Evolutionary conservation across 768 basidiomycete genomes (phyloP), one percentile per base, ranked within the genome.

Genomic region (Amanita fuliginea): DNA sequence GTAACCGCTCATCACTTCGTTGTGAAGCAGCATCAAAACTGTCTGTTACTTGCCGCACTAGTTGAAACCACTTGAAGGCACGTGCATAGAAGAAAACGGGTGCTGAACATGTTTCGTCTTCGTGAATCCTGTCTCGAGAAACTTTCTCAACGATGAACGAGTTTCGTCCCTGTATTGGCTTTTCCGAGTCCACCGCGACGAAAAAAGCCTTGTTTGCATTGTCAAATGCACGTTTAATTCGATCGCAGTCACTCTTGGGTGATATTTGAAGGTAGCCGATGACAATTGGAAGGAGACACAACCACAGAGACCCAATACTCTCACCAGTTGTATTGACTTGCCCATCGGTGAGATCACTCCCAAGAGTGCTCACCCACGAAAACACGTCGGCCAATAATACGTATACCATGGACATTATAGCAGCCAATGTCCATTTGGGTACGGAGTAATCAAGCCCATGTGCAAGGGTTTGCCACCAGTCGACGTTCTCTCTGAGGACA

Each of bases 321-420:
- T 69, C 62, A 0, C 71, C 70, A 30, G 60, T 67, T 1, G 62
- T 57, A 24, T 64, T 55, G 18, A 19, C 30, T 32, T 32, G 32
- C 13, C 1, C 11, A 32, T 32, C 5, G 4, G 10, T 2, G 66
- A 52, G n/a, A 57, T 35, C 1, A 42, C 39, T 1, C 21, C 33
- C 2, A 63, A 43, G 26, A 54, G 52, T 19, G 44, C 53, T n/a
- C 57, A 55, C 48, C 65, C n/a, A 65, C 62, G 43, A 66, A 62
- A 16, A 67, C 44, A 19, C 71, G 55, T 72, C 74, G 0, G 74
- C 72, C 6, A 74, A 57, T 37, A 72, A 49, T 1, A 74, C 72
- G 70, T 72, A 76, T 0, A 56, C 52, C n/a, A 75, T 70, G 2
- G 68, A 68, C 5, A 62, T 59, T 1, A 60, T 67, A 1, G 70